phyloP scores from a whole-genome alignment of 352 stramenopile species.

The Phytophthora syringae region DNA sequence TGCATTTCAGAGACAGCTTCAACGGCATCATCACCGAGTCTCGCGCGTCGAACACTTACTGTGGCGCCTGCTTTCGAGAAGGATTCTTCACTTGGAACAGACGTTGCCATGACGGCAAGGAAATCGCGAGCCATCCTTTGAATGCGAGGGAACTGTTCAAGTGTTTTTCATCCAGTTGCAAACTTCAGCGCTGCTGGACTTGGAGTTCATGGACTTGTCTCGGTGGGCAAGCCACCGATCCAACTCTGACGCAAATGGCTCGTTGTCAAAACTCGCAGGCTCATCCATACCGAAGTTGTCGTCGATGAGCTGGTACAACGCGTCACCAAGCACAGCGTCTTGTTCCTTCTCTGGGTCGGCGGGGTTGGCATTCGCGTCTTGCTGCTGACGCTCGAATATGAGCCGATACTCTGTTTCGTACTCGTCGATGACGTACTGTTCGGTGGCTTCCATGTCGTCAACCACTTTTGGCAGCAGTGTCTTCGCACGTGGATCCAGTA shows the following conservation, averaged over 20 bases:
- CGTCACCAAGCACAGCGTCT: constrained; percentile 2
- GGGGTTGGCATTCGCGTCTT: not conserved
- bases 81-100: no score
- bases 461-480: not conserved
- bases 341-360: constrained; percentile 4
- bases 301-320: no score
- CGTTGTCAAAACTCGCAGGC: no score
- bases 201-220: no score
- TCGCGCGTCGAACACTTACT: no score
- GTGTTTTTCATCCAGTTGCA: constrained; percentile 16
- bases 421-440: constrained; percentile 1
- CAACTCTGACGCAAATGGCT: no score
- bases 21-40: no score
- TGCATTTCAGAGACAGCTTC: no score
- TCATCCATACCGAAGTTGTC: no score
- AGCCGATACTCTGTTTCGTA: constrained; percentile 1
- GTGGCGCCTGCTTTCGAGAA: no score
- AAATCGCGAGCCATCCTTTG: constrained; percentile 21
- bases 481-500: constrained; percentile 21
- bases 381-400: not conserved
- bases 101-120: constrained; percentile 27
- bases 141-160: constrained; percentile 17
- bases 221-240: no score
- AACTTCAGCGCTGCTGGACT: no score
- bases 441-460: constrained; percentile 4